A percentile compares a stretch with the other conserved stretches of the same genome.
Evolutionary conservation across 768 basidiomycete species (phyloP).

Genomic region (Chalciporus sphaerocephalus): DNA sequence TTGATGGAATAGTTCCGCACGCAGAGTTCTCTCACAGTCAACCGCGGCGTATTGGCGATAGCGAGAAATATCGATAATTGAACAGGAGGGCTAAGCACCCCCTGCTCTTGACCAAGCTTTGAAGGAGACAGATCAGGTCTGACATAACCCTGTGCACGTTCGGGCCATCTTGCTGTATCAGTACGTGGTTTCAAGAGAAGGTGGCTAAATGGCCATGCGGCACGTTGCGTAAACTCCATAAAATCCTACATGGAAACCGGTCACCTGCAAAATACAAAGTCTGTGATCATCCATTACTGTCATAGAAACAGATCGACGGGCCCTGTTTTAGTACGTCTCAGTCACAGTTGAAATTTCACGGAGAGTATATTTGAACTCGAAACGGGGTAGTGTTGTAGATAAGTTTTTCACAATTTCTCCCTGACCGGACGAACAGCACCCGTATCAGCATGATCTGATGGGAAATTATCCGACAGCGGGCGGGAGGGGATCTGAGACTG

Average conservation of each 20-base stretch:
- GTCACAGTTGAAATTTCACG: no score
- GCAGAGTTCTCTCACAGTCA: background rate
- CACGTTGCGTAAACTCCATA: no score
- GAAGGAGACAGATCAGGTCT: no score
- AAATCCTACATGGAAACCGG: no score
- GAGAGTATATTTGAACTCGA: background rate
- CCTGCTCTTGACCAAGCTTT: background rate
- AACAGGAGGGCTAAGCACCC: background rate
- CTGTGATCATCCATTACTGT: background rate
- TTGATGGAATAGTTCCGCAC: no score
- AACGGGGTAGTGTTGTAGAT: background rate
- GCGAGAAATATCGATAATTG: background rate
- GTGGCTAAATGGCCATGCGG: background rate
- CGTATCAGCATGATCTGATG: background rate
- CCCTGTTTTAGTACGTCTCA: background rate
- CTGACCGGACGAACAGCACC: background rate
- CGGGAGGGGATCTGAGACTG: no score
- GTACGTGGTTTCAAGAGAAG: background rate
- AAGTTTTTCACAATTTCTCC: background rate
- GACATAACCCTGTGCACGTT: no score
- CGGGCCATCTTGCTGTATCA: background rate
- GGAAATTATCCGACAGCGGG: conserved; percentile 5
- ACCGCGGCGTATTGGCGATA: background rate
- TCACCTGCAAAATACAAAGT: background rate
- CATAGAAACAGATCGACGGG: background rate